A percentile compares a stretch with the other conserved stretches of the same genome.
Conservation (phyloP, 2,329 filamentous ascomycete species). For the Pseudocercospora cruenta region DNA sequence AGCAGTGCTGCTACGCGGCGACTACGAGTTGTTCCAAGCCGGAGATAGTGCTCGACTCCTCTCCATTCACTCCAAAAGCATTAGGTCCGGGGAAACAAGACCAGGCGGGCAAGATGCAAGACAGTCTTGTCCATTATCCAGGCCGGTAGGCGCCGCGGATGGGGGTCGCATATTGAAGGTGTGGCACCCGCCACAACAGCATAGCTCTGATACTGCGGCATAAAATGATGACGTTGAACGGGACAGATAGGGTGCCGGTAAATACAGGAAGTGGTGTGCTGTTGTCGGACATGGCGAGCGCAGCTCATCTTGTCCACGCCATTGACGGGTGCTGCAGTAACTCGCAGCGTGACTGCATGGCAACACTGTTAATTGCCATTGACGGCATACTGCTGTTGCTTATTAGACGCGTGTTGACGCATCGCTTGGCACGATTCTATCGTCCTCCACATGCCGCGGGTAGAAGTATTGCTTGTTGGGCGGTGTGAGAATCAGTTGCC, state of each 20-base stretch:
- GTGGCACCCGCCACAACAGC: neutral
- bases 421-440: neutral
- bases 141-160: neutral
- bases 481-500: neutral
- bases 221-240: neutral
- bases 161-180: neutral
- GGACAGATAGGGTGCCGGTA: slow-evolving; percentile 1
- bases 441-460: no score
- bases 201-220: neutral
- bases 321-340: neutral
- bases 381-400: neutral
- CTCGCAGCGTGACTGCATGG: neutral
- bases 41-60: neutral
- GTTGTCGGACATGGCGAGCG: neutral
- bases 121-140: neutral
- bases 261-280: neutral
- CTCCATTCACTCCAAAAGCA: neutral
- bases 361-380: neutral
- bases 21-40: neutral
- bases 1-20: neutral
- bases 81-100: slow-evolving; percentile 6
- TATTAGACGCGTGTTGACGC: neutral
- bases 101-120: neutral
- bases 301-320: neutral
- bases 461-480: neutral